Conservation (phyloP, 2,329 filamentous ascomycete species). For the Phialemonium atrogriseum region DNA sequence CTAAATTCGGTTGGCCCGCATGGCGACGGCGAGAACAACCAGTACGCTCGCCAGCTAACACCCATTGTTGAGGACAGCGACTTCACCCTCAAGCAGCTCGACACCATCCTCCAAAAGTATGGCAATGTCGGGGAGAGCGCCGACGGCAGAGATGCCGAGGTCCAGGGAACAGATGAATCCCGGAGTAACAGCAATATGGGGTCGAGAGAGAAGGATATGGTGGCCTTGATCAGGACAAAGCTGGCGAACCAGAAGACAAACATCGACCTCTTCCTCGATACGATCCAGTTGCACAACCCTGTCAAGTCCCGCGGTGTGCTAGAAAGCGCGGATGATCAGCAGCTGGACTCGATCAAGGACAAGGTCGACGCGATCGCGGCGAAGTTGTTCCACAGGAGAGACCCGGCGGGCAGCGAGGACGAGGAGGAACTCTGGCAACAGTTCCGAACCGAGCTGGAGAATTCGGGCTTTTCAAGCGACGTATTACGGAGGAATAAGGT, state of each 20-base stretch:
- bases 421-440: conserved; percentile 49
- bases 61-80: conserved; percentile 48
- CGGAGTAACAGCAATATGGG: conserved; percentile 11
- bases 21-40: conserved; percentile 21
- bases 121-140: conserved; percentile 9
- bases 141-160: conserved; percentile 2
- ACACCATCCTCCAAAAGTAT: conserved; percentile 42
- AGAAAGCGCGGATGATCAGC: conserved; percentile 25
- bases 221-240: conserved; percentile 34
- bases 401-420: conserved; percentile 29
- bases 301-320: conserved; percentile 26
- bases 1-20: conserved; percentile 30
- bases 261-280: conserved; percentile 49
- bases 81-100: conserved; percentile 45
- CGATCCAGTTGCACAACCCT: conserved; percentile 43
- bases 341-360: conserved; percentile 48
- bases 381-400: conserved; percentile 36
- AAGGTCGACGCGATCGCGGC: conserved; percentile 51
- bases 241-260: conserved; percentile 43
- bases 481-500: conserved; percentile 51
- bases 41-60: conserved; percentile 40
- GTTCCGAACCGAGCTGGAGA: conserved; percentile 49
- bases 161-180: conserved; percentile 10
- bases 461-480: conserved; percentile 48
- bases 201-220: conserved; percentile 21